Conservation (phyloP, 352 stramenopile species). For the Phytopythium cucurbitacearum region DNA sequence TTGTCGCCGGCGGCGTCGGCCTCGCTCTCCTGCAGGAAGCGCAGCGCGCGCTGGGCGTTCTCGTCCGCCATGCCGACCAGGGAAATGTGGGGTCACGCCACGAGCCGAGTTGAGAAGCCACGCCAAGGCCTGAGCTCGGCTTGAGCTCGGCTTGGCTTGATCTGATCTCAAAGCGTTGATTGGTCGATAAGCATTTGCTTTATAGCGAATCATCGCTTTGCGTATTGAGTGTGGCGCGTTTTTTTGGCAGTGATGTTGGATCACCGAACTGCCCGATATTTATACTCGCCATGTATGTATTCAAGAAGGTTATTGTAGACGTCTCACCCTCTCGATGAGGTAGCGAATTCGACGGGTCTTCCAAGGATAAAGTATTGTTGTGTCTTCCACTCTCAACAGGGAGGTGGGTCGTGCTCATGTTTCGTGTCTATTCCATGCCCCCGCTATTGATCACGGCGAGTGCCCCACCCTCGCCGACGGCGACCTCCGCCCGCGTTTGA, state of each 20-base stretch:
- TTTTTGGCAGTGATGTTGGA: neutral
- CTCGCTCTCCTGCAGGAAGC: conserved; percentile 51
- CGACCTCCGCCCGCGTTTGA: neutral
- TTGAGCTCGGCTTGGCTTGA: too few species aligned
- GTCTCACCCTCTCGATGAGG: too few species aligned
- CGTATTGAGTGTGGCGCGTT: conserved; percentile 1
- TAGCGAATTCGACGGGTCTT: neutral
- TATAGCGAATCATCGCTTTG: too few species aligned
- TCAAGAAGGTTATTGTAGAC: conserved; percentile 6
- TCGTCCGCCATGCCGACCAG: conserved; percentile 3
- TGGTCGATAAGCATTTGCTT: too few species aligned
- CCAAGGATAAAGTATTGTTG: neutral
- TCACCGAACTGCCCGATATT: neutral
- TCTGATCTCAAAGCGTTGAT: too few species aligned
- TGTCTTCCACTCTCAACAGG: conserved; percentile 8
- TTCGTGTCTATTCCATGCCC: conserved; percentile 17
- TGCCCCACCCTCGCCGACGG: fast-evolving
- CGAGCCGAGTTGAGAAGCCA: too few species aligned
- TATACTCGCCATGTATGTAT: neutral
- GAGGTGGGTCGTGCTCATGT: conserved; percentile 17
- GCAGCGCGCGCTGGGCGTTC: conserved; percentile 55
- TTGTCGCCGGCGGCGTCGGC: conserved; percentile 31
- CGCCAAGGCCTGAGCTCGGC: too few species aligned
- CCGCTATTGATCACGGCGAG: neutral
- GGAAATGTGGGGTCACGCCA: too few species aligned